Percentiles rank a stretch among this genome's conserved stretches.
Evolutionary conservation across 805 yeast species (phyloP).

Genomic region (Scheffersomyces spartinae): DNA sequence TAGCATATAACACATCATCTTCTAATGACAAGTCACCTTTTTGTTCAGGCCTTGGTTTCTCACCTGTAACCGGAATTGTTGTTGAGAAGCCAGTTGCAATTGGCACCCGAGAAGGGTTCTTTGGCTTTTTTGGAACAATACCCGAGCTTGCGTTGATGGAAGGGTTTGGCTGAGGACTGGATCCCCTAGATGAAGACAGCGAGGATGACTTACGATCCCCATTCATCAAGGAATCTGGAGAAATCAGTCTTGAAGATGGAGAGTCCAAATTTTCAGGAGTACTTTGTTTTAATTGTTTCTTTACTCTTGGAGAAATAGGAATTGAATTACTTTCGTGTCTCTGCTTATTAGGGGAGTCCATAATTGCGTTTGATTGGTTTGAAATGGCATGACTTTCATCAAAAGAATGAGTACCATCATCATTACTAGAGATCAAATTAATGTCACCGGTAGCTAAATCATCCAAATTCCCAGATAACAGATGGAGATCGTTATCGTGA

Average conservation of each 20-base stretch:
- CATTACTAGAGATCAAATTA: too few relatives aligned
- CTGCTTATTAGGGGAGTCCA: too few relatives aligned
- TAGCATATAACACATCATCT: slow-evolving; percentile 66
- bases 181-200: slow-evolving; percentile 5
- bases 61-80: slow-evolving; percentile 70
- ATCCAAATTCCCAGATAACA: too few relatives aligned
- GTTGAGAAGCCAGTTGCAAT: slow-evolving; percentile 68
- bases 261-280: too few relatives aligned
- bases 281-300: too few relatives aligned
- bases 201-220: slow-evolving; percentile 9
- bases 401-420: too few relatives aligned
- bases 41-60: slow-evolving; percentile 55
- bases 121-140: slow-evolving; percentile 17
- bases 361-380: too few relatives aligned
- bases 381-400: too few relatives aligned
- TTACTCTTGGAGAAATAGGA: too few relatives aligned
- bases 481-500: too few relatives aligned
- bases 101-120: slow-evolving; percentile 33
- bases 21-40: slow-evolving; percentile 50
- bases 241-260: slow-evolving; percentile 28
- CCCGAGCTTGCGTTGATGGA: slow-evolving; percentile 4
- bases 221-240: slow-evolving; percentile 32
- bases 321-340: too few relatives aligned
- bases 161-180: slow-evolving; percentile 4
- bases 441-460: too few relatives aligned